phyloP scores from a whole-genome alignment of 371 early-diverging fungal genomes.

The Mucor piriformis region DNA sequence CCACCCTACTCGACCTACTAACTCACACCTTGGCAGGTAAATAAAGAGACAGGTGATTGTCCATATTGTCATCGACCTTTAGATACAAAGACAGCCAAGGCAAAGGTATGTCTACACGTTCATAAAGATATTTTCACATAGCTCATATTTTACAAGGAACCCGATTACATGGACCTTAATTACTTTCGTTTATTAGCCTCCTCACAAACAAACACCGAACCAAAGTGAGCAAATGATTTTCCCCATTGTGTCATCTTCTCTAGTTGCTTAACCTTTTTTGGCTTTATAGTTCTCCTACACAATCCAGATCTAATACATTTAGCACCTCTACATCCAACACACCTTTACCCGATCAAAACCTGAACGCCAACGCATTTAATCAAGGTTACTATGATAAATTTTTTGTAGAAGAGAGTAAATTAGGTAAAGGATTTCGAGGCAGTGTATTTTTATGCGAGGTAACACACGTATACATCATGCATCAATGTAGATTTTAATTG shows the following conservation, averaged over 20 bases:
- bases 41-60: slow-evolving; percentile 16
- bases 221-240: too few species aligned
- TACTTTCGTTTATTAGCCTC: slow-evolving; percentile 66
- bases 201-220: slow-evolving; percentile 17
- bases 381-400: slow-evolving; percentile 96
- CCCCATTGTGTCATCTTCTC: too few species aligned
- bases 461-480: too few species aligned
- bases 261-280: background rate
- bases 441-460: slow-evolving; percentile 88
- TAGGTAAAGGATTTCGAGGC: slow-evolving; percentile 92
- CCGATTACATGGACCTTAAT: slow-evolving; percentile 65
- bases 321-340: slow-evolving; percentile 4
- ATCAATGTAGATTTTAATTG: too few species aligned
- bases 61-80: slow-evolving; percentile 47
- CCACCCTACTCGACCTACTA: background rate
- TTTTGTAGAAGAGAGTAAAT: slow-evolving; percentile 82
- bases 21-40: background rate
- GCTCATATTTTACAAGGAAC: too few species aligned
- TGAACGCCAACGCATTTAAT: slow-evolving; percentile 68
- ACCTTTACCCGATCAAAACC: slow-evolving; percentile 7
- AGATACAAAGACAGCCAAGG: background rate
- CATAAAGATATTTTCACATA: too few species aligned
- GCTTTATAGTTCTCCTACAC: slow-evolving; percentile 16
- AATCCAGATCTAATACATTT: slow-evolving; percentile 20
- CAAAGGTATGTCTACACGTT: too few species aligned